phyloP scores from a whole-genome alignment of 805 yeast species.

The Saturnispora kantuleensis region DNA sequence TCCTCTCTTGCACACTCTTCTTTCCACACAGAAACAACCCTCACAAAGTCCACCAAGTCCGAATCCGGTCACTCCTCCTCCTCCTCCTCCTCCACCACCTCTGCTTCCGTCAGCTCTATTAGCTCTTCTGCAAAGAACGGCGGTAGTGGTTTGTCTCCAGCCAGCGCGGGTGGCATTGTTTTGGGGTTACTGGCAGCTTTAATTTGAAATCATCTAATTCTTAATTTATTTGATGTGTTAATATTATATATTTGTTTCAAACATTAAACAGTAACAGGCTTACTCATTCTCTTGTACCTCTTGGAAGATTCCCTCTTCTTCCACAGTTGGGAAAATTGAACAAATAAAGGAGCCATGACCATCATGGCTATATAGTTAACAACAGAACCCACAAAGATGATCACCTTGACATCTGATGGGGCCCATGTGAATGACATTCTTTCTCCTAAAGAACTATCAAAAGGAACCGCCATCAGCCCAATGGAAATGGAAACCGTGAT shows the following conservation, averaged over 20 bases:
- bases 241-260: neutral
- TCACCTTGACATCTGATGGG: conserved; percentile 37
- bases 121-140: neutral
- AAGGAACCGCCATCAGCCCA: conserved; percentile 43
- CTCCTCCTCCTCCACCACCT: too few relatives aligned
- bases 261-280: neutral
- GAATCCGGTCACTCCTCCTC: neutral
- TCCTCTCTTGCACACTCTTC: neutral
- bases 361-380: conserved; percentile 33
- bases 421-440: conserved; percentile 70
- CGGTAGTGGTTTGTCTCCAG: neutral
- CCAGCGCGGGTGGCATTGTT: neutral
- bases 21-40: neutral
- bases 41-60: neutral
- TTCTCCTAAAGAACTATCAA: conserved; percentile 46
- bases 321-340: neutral
- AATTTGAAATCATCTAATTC: neutral
- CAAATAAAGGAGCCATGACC: neutral
- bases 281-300: conserved; percentile 1
- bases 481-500: conserved; percentile 42
- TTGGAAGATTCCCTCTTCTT: conserved; percentile 5
- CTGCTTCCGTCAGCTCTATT: too few relatives aligned
- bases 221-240: neutral
- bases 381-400: conserved; percentile 37
- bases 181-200: neutral